Percentiles rank a stretch among this genome's conserved stretches.
These are phyloP conservation scores for Ilyonectria sp. DNA, from an alignment of 2,329 filamentous ascomycete genomes.

Conservation along the genomic window DNA sequence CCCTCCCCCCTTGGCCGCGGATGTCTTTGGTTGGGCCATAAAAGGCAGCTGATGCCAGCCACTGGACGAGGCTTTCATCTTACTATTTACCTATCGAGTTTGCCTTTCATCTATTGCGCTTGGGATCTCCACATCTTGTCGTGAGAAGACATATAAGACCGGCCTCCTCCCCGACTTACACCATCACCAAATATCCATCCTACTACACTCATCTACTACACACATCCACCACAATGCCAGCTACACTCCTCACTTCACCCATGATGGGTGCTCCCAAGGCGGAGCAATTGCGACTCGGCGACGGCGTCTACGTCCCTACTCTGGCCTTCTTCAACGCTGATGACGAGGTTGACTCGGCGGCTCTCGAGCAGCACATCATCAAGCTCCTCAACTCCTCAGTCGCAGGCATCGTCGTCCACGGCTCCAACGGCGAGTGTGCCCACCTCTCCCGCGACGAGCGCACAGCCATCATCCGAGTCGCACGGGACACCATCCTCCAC, in stretches of 20 bases:
- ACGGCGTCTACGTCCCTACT: conserved; percentile 57
- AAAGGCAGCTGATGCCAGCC: conserved; percentile 44
- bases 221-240: conserved; percentile 38
- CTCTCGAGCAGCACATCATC: conserved; percentile 53
- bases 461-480: conserved; percentile 74
- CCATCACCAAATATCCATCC: conserved; percentile 10
- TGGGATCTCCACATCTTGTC: conserved; percentile 19
- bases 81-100: conserved; percentile 16
- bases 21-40: conserved; percentile 38
- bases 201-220: neutral
- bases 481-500: conserved; percentile 54
- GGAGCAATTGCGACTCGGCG: conserved; percentile 41
- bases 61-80: conserved; percentile 24
- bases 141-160: conserved; percentile 5
- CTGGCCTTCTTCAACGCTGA: conserved; percentile 55
- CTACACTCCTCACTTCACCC: conserved; percentile 42
- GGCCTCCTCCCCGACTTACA: conserved; percentile 24
- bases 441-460: conserved; percentile 82
- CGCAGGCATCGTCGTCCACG: conserved; percentile 83
- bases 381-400: conserved; percentile 76
- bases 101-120: conserved; percentile 25
- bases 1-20: conserved; percentile 16
- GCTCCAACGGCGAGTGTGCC: conserved; percentile 88
- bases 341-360: conserved; percentile 52
- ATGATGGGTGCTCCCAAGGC: conserved; percentile 48